Base-by-base conservation (phyloP, 169 alveolate species). In the Cardiosporidium cionae region DNA sequence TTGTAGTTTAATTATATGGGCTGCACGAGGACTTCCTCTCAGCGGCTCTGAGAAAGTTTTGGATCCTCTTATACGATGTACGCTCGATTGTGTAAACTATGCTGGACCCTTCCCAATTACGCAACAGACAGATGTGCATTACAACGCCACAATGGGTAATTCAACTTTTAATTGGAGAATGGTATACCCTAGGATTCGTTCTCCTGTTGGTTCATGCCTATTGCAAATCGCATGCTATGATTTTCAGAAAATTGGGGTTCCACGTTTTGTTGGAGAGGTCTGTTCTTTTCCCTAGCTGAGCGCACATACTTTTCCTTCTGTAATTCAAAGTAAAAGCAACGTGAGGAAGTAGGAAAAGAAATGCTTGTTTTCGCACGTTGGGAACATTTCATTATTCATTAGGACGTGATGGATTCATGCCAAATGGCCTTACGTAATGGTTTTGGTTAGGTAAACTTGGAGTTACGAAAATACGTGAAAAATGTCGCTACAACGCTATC, bases 81-180 rank as follows among this genome's bases (percentile, higher is more conserved):
- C 88, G 29, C 80, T 92, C 66, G 96, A 93, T 67, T 91, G 96
- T 81, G 84, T 84, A 6, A 85, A 83, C 52, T 92, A 91, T 36
- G 62, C 62, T 22, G 89, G 90, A 1, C 22, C 66, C 2, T 74
- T 82, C 52, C 87, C 89, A 28, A 35, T 44, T 28, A 63, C 68
- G 65, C 97, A 93, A 84, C 70, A 84, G 71, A 93, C 97, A 5
- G 97, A 93, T 81, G 89, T 87, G 36, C 97, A 93, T 80, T 90
- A 90, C 81, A 90, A 89, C 78, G 90, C 96, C 64, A 89, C 87
- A 73, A 78, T 84, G 9, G 96, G 96, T 3, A 74, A 82, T 36
- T 94, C 94, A 6, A 79, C 84, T 36, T 93, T 90, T 85, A 93
- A 93, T 81, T 93, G 97, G 97, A 84, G 97, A 33, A 65, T 91